A percentile compares a stretch with the other conserved stretches of the same genome.
Evolutionary conservation across 2,329 filamentous ascomycete genomes (phyloP).

Genomic region (Aspergillus puulaauensis): DNA sequence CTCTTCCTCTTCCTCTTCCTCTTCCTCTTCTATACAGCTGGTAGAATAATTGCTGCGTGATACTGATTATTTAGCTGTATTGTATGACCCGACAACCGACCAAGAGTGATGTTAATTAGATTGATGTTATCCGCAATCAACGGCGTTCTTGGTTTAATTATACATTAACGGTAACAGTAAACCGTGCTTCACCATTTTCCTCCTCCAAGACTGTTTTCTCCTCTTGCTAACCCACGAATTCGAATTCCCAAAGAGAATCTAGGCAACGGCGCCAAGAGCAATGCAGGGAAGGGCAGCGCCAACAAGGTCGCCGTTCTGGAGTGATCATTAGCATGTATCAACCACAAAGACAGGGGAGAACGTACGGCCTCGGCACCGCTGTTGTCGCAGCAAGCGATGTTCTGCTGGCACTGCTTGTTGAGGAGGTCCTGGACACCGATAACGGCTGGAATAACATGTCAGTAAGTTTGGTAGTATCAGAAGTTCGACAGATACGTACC

Average conservation of each 20-base stretch:
- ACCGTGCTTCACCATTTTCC: neutral
- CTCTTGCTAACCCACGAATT: neutral
- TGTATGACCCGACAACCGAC: conserved; percentile 24
- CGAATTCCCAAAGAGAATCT: conserved; percentile 4
- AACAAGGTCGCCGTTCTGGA: conserved; percentile 30
- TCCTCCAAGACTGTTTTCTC: neutral
- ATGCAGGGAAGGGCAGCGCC: conserved; percentile 36
- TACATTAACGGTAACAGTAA: neutral
- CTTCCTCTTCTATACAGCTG: neutral
- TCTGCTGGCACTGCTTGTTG: conserved; percentile 39
- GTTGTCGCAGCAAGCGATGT: conserved; percentile 38
- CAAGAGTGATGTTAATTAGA: conserved; percentile 9
- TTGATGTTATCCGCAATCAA: neutral
- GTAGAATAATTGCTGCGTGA: too few relatives aligned
- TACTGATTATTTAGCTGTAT: conserved; percentile 18
- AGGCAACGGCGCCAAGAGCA: conserved; percentile 37
- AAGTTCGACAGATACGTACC: conserved; percentile 9
- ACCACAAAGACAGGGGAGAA: neutral
- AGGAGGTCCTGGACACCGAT: conserved; percentile 28
- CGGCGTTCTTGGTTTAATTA: neutral
- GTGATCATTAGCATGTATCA: neutral
- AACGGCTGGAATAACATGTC: conserved; percentile 13
- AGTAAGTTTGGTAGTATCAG: neutral
- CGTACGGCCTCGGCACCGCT: conserved; percentile 27
- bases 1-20: too few relatives aligned